Evolutionary conservation across 2,329 filamentous ascomycete genomes (phyloP).

Genomic region (Domatiomyces catenatus): DNA sequence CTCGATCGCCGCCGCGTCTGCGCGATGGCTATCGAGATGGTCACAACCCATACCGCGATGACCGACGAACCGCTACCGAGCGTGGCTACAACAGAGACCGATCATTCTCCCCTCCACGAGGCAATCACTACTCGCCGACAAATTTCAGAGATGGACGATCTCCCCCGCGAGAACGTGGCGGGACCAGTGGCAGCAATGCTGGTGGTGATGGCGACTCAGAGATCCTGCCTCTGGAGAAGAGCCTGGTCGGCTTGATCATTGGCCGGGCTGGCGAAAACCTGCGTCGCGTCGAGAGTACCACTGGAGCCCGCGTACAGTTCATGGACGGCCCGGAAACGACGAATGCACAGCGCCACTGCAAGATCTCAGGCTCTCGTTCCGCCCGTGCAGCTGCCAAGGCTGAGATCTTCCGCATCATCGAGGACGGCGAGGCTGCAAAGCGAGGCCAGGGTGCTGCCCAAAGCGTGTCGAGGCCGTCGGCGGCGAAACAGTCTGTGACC

Average conservation of each 20-base stretch:
- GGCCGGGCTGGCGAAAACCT: constrained; percentile 81
- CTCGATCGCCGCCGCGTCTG: constrained; percentile 53
- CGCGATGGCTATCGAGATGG: constrained; percentile 60
- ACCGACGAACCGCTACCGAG: constrained; percentile 48
- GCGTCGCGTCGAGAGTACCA: constrained; percentile 68
- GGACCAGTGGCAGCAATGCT: constrained; percentile 11
- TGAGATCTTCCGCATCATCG: constrained; percentile 75
- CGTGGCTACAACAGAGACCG: constrained; percentile 51
- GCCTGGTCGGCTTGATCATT: constrained; percentile 77
- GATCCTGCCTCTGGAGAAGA: constrained; percentile 73
- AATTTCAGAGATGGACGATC: constrained; percentile 38
- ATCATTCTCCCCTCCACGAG: constrained; percentile 52
- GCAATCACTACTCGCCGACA: constrained; percentile 32
- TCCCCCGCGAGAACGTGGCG: constrained; percentile 26
- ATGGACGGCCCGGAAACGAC: constrained; percentile 58
- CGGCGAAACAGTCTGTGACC: constrained; percentile 13
- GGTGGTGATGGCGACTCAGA: constrained; percentile 56
- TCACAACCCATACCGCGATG: constrained; percentile 72
- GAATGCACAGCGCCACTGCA: constrained; percentile 65
- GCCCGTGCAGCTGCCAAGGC: constrained; percentile 63
- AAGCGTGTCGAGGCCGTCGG: constrained; percentile 3
- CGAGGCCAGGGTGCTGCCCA: constrained; percentile 11
- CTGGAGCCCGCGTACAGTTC: constrained; percentile 74
- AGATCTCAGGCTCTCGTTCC: constrained; percentile 59
- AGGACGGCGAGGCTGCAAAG: constrained; percentile 56